These are phyloP conservation scores for Coemansia sp. DNA, from an alignment of 192 early-diverging fungal genomes.

Conservation along the genomic window DNA sequence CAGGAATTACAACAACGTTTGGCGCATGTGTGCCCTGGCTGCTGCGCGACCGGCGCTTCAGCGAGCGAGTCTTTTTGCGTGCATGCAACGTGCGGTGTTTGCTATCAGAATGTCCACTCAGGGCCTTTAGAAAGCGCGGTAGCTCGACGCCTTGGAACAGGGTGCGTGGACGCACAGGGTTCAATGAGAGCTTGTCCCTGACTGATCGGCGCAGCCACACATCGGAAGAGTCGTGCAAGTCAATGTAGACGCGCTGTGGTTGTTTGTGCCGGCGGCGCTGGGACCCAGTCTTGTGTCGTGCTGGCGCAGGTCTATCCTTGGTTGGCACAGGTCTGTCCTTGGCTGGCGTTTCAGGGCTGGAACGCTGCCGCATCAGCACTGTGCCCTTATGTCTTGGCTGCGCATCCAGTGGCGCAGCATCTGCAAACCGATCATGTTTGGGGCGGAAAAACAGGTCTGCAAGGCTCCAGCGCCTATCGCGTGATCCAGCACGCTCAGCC, in stretches of 20 bases:
- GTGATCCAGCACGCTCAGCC: slow-evolving; percentile 1
- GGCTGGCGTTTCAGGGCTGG: background rate
- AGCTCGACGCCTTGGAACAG: slow-evolving; percentile 13
- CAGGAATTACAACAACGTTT: background rate
- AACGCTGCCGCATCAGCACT: background rate
- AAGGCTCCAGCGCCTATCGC: slow-evolving; percentile 9
- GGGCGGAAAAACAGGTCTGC: slow-evolving; percentile 6
- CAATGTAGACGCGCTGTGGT: background rate
- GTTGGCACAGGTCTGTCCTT: background rate
- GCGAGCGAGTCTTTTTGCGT: background rate
- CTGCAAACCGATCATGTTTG: background rate
- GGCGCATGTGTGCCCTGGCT: background rate
- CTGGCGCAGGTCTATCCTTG: background rate
- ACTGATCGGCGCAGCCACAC: slow-evolving; percentile 14
- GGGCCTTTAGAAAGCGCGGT: slow-evolving; percentile 15
- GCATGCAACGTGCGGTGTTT: background rate
- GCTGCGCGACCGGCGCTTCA: background rate
- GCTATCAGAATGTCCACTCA: slow-evolving; percentile 6
- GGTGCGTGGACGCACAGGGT: slow-evolving; percentile 1
- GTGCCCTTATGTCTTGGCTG: background rate
- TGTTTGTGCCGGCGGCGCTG: background rate
- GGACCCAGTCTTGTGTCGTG: background rate
- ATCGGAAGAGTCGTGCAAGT: slow-evolving; percentile 17
- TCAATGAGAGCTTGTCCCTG: slow-evolving; percentile 21
- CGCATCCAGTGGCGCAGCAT: no score